These are phyloP conservation scores for Aspergillus niger DNA, from an alignment of 2,329 filamentous ascomycete genomes.

Conservation along the genomic window DNA sequence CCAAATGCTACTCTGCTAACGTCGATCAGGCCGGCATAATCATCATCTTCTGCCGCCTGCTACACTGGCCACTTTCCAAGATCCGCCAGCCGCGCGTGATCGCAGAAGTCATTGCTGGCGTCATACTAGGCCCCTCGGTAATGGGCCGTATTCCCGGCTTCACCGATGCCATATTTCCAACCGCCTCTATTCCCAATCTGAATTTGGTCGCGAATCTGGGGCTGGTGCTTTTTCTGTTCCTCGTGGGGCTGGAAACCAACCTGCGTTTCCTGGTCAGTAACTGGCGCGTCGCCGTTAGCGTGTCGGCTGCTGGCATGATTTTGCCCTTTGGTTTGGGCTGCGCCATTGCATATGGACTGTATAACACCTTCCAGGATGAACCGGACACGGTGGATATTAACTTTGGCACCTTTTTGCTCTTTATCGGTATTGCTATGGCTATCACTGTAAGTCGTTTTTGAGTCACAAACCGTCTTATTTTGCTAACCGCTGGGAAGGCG, in stretches of 20 bases:
- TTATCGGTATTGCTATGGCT: constrained; percentile 89
- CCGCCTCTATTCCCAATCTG: constrained; percentile 71
- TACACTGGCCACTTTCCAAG: constrained; percentile 75
- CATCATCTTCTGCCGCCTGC: constrained; percentile 70
- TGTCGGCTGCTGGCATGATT: constrained; percentile 76
- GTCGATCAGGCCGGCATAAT: constrained; percentile 65
- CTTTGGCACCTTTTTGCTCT: constrained; percentile 68
- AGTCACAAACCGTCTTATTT: too few relatives aligned
- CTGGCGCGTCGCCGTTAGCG: constrained; percentile 76
- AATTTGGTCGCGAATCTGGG: constrained; percentile 80
- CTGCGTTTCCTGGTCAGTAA: constrained; percentile 74
- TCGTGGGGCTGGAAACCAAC: constrained; percentile 86
- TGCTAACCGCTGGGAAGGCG: constrained; percentile 44
- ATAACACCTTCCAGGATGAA: constrained; percentile 68
- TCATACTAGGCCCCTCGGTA: constrained; percentile 81
- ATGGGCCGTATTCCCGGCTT: constrained; percentile 86
- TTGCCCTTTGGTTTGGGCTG: constrained; percentile 81
- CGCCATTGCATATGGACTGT: constrained; percentile 79
- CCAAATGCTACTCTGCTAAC: neutral
- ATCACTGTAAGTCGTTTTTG: constrained; percentile 63
- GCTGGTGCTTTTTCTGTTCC: constrained; percentile 80
- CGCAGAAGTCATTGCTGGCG: constrained; percentile 81
- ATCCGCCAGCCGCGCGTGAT: constrained; percentile 81
- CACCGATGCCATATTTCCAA: constrained; percentile 73
- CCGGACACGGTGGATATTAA: constrained; percentile 57